Evolutionary conservation across 2,329 filamentous ascomycete species (phyloP).

Genomic region (Cladophialophora yegresii): DNA sequence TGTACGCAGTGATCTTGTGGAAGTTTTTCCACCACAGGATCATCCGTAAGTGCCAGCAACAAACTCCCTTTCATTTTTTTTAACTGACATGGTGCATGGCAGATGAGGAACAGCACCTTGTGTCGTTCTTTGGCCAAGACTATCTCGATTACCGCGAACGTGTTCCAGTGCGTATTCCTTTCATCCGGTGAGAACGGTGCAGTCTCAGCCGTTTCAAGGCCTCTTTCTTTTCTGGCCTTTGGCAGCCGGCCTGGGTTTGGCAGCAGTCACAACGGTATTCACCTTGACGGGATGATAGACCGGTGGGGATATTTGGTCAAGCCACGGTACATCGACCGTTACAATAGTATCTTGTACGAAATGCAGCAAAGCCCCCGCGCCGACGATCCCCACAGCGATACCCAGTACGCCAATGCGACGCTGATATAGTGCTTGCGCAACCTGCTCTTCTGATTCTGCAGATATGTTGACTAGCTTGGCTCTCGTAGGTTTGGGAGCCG

Average conservation of each 20-base stretch:
- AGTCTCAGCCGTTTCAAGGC: slow-evolving; percentile 9
- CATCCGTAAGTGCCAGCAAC: slow-evolving; percentile 51
- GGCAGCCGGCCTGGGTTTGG: slow-evolving; percentile 8
- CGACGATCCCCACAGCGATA: slow-evolving; percentile 19
- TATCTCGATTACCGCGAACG: slow-evolving; percentile 72
- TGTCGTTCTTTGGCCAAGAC: slow-evolving; percentile 80
- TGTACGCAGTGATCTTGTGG: slow-evolving; percentile 76
- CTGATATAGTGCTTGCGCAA: slow-evolving; percentile 29
- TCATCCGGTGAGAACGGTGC: slow-evolving; percentile 55
- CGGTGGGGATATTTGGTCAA: slow-evolving; percentile 18
- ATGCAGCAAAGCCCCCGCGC: slow-evolving; percentile 17
- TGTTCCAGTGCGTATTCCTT: slow-evolving; percentile 79
- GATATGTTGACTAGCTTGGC: slow-evolving; percentile 27
- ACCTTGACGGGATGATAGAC: slow-evolving; percentile 29
- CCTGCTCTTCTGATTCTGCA: slow-evolving; percentile 25
- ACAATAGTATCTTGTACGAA: slow-evolving; percentile 24
- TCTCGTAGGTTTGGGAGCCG: slow-evolving; percentile 19
- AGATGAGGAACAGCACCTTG: slow-evolving; percentile 76
- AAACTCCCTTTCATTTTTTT: neutral
- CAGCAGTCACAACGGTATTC: slow-evolving; percentile 12
- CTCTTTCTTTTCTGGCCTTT: slow-evolving; percentile 20
- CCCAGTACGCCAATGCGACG: slow-evolving; percentile 33
- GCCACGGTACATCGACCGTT: slow-evolving; percentile 29
- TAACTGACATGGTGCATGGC: slow-evolving; percentile 25
- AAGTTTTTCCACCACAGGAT: slow-evolving; percentile 79